phyloP scores from a whole-genome alignment of 2,329 filamentous ascomycete genomes.

The Ceratocystis smalleyi region DNA sequence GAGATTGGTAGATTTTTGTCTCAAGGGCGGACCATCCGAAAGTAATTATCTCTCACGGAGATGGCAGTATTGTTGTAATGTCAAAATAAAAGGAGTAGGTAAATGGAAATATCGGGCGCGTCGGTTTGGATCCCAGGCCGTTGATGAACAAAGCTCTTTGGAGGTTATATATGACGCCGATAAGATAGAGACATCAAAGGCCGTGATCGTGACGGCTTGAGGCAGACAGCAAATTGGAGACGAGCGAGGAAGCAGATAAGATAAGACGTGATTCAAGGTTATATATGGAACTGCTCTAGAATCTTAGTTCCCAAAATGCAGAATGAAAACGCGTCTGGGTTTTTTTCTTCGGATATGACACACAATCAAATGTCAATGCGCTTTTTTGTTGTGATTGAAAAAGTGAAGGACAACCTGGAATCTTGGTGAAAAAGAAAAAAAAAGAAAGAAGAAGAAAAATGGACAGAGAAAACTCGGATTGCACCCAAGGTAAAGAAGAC shows the following conservation, averaged over 20 bases:
- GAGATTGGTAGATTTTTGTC: background rate
- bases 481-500: background rate
- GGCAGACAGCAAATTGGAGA: background rate
- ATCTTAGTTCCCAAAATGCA: background rate
- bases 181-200: conserved; percentile 1
- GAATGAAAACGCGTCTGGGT: background rate
- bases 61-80: background rate
- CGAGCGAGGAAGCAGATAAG: conserved; percentile 1
- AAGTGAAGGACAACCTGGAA: background rate
- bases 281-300: conserved; percentile 2
- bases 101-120: background rate
- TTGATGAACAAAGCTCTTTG: background rate
- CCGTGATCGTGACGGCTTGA: background rate
- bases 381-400: background rate
- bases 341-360: background rate
- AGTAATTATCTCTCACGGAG: background rate
- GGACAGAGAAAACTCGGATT: background rate
- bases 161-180: background rate
- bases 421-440: background rate
- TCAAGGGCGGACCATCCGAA: background rate
- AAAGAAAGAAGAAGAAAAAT: background rate
- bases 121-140: background rate
- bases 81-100: background rate
- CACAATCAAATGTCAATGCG: conserved; percentile 6
- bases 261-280: conserved; percentile 5